Base-by-base conservation (phyloP, 2,329 filamentous ascomycete species). In the Fusarium caatingaense region DNA sequence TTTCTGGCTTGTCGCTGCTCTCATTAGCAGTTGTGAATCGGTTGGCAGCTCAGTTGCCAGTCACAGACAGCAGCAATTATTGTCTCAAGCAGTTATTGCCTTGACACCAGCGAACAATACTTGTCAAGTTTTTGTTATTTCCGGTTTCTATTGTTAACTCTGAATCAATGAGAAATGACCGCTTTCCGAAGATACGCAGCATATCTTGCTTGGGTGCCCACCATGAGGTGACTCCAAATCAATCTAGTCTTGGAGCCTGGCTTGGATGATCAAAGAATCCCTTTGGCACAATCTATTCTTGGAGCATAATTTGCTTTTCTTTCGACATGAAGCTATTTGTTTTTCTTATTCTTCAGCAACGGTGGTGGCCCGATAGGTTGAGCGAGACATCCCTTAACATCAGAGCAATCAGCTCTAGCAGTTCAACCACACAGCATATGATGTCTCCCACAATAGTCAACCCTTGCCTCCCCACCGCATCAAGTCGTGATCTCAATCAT, bases 401-500 rank as follows among this genome's bases (percentile, higher is more conserved):
- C 25, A 49, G 42, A 61, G 59, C 56, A n/a, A 10, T 15, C 32
- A 57, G 48, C 48, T 61, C 62, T n/a, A 61, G 55, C 44, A 66
- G 61, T 34, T 66, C 62, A 16, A 56, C 48, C 55, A 63, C 28
- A 58, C 48, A 63, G 46, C 46, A 46, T 18, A 45, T 30, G 28
- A 54, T 45, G 32, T 46, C 30, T 47, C 25, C 20, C 8, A 55
- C 41, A 71, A 56, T 42, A 62, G 23, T 18, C n/a, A 7, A 12
- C 18, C 20, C 16, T 16, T 16, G 5, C 23, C 5, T 23, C 10
- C 23, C 20, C 18, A 20, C n/a, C 25, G 46, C 30, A 56, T 28
- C 18, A 25, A 15, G 25, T 12, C 25, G 7, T 45, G 6, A 27
- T 27, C 18, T 9, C 8, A 3, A 13, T 6, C 8, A 20, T 75